These are phyloP conservation scores for Chamaecyparis obtusa DNA, from an alignment of 75 land plant species.

Conservation along the genomic window DNA sequence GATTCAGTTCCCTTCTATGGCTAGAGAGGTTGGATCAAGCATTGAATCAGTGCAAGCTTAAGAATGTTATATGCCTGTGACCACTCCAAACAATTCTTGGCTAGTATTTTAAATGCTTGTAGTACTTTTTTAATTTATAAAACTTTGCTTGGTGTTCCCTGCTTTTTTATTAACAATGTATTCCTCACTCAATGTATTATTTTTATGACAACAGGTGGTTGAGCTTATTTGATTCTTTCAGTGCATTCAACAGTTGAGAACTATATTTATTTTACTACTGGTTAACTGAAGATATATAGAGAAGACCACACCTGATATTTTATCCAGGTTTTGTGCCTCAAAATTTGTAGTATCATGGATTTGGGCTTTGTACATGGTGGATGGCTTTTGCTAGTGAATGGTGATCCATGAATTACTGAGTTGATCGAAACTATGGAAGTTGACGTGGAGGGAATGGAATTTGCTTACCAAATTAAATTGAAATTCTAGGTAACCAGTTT, in stretches of 20 bases:
- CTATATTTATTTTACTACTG: slow-evolving; percentile 3
- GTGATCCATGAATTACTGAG: slow-evolving; percentile 8
- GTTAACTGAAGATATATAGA: slow-evolving; percentile 4
- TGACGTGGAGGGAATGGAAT: not conserved
- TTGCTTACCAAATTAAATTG: not conserved
- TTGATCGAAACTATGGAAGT: not conserved
- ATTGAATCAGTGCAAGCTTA: not conserved
- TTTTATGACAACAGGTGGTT: slow-evolving; percentile 8
- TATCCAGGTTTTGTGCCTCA: not conserved
- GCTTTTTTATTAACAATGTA: not conserved
- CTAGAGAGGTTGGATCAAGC: not conserved
- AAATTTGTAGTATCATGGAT: slow-evolving; percentile 10
- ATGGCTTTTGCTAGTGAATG: slow-evolving; percentile 13
- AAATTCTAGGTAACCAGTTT: not conserved
- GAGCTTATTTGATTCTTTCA: not conserved
- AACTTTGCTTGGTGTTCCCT: not conserved
- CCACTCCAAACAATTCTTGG: not conserved
- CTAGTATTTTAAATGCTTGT: not conserved
- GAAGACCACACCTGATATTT: not conserved
- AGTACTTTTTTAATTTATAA: not conserved
- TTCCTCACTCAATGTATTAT: not conserved
- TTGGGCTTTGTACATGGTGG: not conserved
- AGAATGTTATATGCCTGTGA: not conserved
- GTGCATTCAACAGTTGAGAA: not conserved
- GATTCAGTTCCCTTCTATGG: not conserved